Evolutionary conservation across 208 protist species (phyloP).

Genomic region (Spongospora subterranea): DNA sequence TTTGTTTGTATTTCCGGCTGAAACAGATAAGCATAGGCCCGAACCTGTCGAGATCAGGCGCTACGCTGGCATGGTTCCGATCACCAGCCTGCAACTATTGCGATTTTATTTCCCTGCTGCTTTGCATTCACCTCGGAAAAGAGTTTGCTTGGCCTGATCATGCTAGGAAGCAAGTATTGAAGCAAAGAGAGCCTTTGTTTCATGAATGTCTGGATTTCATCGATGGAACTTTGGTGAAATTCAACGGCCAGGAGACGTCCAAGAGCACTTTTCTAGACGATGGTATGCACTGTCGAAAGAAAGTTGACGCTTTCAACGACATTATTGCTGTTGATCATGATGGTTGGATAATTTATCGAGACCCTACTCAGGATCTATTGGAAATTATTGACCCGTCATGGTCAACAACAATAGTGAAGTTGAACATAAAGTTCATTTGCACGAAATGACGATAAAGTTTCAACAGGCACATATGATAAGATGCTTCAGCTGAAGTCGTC

Average conservation of each 20-base stretch:
- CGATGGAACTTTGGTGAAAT: conserved; percentile 53
- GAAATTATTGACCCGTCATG: too few species aligned
- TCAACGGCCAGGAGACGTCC: background rate
- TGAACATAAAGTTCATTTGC: too few species aligned
- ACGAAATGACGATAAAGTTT: too few species aligned
- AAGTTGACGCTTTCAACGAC: conserved; percentile 29
- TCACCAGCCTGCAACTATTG: background rate
- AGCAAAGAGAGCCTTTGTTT: background rate
- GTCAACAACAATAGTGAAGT: too few species aligned
- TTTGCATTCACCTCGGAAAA: background rate
- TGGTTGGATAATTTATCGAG: background rate
- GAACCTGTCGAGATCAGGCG: too few species aligned
- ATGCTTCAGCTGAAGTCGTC: too few species aligned
- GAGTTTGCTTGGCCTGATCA: background rate
- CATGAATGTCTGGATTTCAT: background rate
- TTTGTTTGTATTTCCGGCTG: too few species aligned
- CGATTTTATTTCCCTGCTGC: background rate
- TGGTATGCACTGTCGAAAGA: background rate
- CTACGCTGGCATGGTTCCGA: too few species aligned
- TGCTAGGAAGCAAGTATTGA: background rate
- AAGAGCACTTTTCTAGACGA: background rate
- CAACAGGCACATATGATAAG: too few species aligned
- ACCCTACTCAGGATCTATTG: too few species aligned
- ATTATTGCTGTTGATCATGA: conserved; percentile 36
- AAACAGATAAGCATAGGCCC: too few species aligned